Evolutionary conservation across 805 yeast species (phyloP), one percentile per base, ranked within the genome.

Genomic region (Lachancea sp.): DNA sequence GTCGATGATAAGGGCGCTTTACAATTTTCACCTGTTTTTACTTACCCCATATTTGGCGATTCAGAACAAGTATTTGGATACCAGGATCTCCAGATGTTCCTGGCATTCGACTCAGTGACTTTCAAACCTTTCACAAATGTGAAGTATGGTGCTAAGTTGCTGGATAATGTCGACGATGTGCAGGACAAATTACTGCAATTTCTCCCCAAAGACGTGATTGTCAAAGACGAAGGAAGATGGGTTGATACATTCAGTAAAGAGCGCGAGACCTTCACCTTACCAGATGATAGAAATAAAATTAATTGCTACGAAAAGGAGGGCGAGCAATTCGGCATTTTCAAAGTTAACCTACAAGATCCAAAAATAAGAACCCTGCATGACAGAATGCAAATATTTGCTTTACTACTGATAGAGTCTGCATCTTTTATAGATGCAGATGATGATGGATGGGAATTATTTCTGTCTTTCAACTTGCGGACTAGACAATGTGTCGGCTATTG

Each of bases 1-100:
- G 85, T 84, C 3, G 81, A 78, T 47, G 71, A 75, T 2, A 66
- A 72, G 2, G 81, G 81, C 0, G 75, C 81, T 2, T 77, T 82
- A 17, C 69, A 77, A 2, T 89, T 90, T 68, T 67, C 73, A 32
- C 97, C 98, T 0, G 58, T 68, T 12, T 89, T 87, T 67, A 91
- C 98, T 1, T 93, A 93, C 62, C 95, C 97, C 2, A 83, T 93
- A 10, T 93, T 79, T 70, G 98, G 98, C 5, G 95, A 89, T 39
- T 75, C 88, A 1, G 99, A 93, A 59, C 81, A 81, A 44, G 81
- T 93, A 1, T 87, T 81, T 58, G 99, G 99, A 2, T 93, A 78
- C 61, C 74, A 81, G 52, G 83, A 78, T 53, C 69, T 90, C 31
- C 70, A 71, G 27, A 78, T 93, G 30, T 75, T 78, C 52, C 60